These are phyloP conservation scores for Liquidambar formosana DNA, from an alignment of 164 flowering plant species.

Conservation along the genomic window DNA sequence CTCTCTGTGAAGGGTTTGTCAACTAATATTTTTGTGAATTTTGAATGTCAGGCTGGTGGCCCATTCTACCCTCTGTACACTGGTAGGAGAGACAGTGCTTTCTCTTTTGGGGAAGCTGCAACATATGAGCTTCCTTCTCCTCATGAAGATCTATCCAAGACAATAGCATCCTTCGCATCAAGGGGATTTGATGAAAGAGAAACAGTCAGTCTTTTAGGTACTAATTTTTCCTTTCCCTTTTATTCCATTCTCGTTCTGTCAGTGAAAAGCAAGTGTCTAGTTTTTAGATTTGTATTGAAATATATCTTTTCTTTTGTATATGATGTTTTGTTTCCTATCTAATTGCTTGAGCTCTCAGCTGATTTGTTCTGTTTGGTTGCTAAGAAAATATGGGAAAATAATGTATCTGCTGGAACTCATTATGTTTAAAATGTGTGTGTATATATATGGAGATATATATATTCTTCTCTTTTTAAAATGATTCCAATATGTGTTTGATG, in stretches of 20 bases:
- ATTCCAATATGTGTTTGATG: background rate
- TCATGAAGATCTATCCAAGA: slow-evolving; percentile 24
- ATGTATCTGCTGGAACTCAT: background rate
- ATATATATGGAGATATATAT: too few relatives aligned
- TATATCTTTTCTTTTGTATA: background rate
- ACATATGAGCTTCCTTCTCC: slow-evolving; percentile 48
- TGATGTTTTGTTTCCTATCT: background rate
- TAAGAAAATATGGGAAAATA: background rate
- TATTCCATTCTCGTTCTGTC: background rate
- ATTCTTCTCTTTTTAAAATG: background rate
- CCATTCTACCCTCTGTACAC: slow-evolving; percentile 60
- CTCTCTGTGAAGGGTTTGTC: background rate
- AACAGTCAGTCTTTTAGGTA: slow-evolving; percentile 53
- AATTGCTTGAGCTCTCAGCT: background rate
- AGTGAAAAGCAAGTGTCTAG: background rate
- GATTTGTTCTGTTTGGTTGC: background rate
- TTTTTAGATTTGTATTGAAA: background rate
- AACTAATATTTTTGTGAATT: background rate
- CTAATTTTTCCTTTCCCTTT: background rate
- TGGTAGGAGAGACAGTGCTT: slow-evolving; percentile 52
- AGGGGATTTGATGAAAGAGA: slow-evolving; percentile 52
- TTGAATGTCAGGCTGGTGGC: slow-evolving; percentile 49
- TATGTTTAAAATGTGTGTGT: background rate
- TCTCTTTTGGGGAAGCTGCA: slow-evolving; percentile 27
- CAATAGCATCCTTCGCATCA: slow-evolving; percentile 33